Conservation (phyloP, 1,284 basidiomycete species). For the Ustilago loliicola region DNA sequence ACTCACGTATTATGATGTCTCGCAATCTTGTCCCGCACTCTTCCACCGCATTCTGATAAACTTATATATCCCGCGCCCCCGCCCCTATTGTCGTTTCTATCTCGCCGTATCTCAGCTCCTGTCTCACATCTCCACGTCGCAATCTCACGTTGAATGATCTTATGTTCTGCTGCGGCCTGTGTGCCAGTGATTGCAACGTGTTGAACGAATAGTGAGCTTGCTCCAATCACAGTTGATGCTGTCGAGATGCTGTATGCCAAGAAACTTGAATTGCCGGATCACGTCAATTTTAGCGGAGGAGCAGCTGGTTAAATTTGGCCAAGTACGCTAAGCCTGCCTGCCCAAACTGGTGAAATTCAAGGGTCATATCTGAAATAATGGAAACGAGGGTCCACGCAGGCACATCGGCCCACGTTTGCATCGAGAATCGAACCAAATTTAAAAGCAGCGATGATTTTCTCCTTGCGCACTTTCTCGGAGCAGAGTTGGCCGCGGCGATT, state of each 20-base stretch:
- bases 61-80: background rate
- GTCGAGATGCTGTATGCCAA: constrained; percentile 5
- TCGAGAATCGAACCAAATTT: no score
- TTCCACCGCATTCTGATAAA: background rate
- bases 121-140: background rate
- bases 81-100: background rate
- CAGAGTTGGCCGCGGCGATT: background rate
- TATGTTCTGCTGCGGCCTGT: no score
- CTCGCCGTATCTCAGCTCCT: background rate
- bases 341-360: no score
- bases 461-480: no score
- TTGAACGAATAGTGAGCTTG: background rate
- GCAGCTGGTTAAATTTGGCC: background rate
- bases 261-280: constrained; percentile 11
- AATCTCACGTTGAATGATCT: background rate
- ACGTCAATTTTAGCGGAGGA: background rate
- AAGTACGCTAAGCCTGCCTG: no score
- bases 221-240: background rate
- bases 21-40: background rate
- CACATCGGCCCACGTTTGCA: no score
- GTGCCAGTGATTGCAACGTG: background rate
- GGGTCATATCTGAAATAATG: no score
- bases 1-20: background rate
- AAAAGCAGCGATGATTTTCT: no score
- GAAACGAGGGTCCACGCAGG: no score